phyloP scores from a whole-genome alignment of 2,329 filamentous ascomycete genomes.

The Colletotrichum theobromicola region DNA sequence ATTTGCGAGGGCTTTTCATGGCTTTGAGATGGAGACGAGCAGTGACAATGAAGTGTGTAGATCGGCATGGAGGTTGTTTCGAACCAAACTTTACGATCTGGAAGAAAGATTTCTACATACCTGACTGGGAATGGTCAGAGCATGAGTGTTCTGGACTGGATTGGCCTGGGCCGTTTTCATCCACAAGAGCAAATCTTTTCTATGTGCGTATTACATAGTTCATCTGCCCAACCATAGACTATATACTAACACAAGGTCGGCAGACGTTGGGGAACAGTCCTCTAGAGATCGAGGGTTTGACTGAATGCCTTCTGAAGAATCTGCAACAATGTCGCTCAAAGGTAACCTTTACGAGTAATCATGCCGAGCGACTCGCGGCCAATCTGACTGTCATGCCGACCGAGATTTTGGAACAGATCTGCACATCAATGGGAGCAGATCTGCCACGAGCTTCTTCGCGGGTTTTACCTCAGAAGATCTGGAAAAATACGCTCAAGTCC shows the following conservation, averaged over 20 bases:
- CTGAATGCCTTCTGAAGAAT: not conserved
- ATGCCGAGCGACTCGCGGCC: accelerated
- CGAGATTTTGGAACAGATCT: not conserved
- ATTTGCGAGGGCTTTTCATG: not conserved
- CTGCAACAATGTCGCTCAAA: not conserved
- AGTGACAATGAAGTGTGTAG: not conserved
- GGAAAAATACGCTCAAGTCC: not conserved
- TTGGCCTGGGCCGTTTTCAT: not conserved
- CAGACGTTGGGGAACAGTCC: not conserved
- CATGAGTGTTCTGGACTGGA: not conserved
- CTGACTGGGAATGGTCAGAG: not conserved
- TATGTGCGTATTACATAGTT: not conserved
- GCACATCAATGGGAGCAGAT: not conserved
- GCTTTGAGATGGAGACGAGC: not conserved
- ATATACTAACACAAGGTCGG: not conserved
- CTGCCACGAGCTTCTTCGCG: not conserved
- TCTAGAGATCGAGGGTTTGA: not conserved
- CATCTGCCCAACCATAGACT: not conserved
- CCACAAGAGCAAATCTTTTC: not conserved
- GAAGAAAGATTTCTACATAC: not conserved
- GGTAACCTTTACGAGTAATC: accelerated
- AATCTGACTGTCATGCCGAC: not conserved
- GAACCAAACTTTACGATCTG: not conserved
- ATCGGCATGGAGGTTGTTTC: not conserved
- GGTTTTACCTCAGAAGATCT: not conserved